phyloP scores from a whole-genome alignment of 2,329 filamentous ascomycete species.

The Xylaria sp. region DNA sequence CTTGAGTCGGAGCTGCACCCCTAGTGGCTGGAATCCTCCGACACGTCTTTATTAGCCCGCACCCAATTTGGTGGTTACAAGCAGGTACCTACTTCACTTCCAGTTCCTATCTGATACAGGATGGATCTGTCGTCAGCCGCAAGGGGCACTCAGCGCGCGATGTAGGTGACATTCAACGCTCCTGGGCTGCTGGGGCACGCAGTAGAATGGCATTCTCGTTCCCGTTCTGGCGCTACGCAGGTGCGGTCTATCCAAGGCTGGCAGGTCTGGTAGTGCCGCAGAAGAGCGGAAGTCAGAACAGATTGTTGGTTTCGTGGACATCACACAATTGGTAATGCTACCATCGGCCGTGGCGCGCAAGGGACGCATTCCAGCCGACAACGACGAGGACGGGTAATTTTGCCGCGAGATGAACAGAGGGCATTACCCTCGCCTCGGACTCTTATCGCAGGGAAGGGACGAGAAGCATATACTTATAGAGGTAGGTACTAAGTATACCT shows the following conservation, averaged over 20 bases:
- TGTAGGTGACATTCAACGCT: constrained; percentile 3
- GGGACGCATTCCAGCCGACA: neutral
- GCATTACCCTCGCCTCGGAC: no score
- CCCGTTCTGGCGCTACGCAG: constrained; percentile 11
- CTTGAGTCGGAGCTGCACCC: constrained; percentile 34
- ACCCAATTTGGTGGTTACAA: constrained; percentile 12
- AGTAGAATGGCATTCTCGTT: neutral
- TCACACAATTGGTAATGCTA: neutral
- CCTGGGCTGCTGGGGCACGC: neutral
- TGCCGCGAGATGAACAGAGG: neutral
- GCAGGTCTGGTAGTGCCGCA: neutral
- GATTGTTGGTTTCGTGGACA: constrained; percentile 1
- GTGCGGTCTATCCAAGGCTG: neutral
- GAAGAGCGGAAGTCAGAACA: no score
- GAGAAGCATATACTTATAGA: no score
- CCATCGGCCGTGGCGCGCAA: neutral
- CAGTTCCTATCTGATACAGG: neutral
- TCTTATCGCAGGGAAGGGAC: no score
- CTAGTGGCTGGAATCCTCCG: constrained; percentile 39
- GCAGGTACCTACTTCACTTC: neutral
- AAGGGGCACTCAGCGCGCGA: constrained; percentile 21
- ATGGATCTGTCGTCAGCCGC: constrained; percentile 28
- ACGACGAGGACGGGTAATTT: neutral
- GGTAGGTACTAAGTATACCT: no score
- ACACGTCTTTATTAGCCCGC: constrained; percentile 23